These are phyloP conservation scores for Vitis riparia DNA, from an alignment of 164 flowering plant species.

Conservation along the genomic window DNA sequence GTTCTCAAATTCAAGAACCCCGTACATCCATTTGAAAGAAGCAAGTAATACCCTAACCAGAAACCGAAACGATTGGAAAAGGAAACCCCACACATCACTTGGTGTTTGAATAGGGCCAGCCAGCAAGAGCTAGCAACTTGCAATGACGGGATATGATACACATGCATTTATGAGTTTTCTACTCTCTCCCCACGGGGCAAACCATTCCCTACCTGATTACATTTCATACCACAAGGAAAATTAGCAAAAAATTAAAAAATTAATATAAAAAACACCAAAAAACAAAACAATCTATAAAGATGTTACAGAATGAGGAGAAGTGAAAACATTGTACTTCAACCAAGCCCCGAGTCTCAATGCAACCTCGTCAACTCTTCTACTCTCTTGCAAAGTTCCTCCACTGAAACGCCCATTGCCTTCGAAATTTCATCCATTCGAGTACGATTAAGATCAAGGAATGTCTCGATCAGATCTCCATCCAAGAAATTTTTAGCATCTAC, in stretches of 20 bases:
- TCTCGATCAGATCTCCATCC: conserved; percentile 94
- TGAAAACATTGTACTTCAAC: neutral
- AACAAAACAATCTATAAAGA: neutral
- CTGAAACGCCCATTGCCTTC: conserved; percentile 58
- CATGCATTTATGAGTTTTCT: too few species aligned
- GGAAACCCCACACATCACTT: too few species aligned
- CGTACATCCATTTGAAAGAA: too few species aligned
- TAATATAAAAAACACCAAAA: neutral
- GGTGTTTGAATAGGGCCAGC: too few species aligned
- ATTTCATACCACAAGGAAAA: too few species aligned
- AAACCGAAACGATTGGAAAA: too few species aligned
- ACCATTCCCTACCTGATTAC: too few species aligned
- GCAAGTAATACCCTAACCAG: too few species aligned
- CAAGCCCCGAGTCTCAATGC: conserved; percentile 39
- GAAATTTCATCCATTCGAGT: conserved; percentile 85
- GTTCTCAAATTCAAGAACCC: too few species aligned
- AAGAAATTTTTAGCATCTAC: conserved; percentile 77
- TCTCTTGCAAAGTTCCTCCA: conserved; percentile 95
- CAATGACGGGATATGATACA: too few species aligned
- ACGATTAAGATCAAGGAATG: conserved; percentile 91
- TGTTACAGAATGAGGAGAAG: conserved; percentile 1
- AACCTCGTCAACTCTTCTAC: conserved; percentile 92
- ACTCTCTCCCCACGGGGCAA: too few species aligned
- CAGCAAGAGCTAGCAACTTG: too few species aligned
- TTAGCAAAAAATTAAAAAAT: neutral